Base-by-base conservation (phyloP, 441 rosid genomes). In the Gossypium schwendimanii region DNA sequence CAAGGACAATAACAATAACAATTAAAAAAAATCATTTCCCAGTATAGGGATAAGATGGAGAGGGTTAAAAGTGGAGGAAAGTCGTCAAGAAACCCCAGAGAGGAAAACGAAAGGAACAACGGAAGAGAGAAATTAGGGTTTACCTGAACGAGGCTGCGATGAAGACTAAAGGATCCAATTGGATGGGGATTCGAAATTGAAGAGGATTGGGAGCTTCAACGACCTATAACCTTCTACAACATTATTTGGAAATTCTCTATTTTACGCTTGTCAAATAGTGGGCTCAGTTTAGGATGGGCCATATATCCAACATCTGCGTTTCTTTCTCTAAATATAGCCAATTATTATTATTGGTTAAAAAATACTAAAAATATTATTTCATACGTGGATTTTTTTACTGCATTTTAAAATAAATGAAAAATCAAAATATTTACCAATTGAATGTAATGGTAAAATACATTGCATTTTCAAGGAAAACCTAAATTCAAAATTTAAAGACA, bases 101-200 rank as follows among this genome's bases (percentile, higher is more conserved):
- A 26, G 11, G 14, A 3, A 61, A 21, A 6, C 26, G 36, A 23
- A 49, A 20, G 21, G 18, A 23, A 44, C 0, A 15, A 20, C 1
- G 18, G 3, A 58, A 55, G 12, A 4, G 44, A 3, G 58, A 58
- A 44, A 20, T 63, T 75, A 69, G 81, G 76, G 79, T 36, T 82
- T 61, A 82, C 83, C 83, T 64, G 72, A 67, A 67, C 20, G 31
- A 62, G 66, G 49, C 63, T 3, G 50, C 28, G 15, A 31, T 49
- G 66, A 26, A 20, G 49, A 54, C 17, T 55, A 10, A 20, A 17
- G 33, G 39, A 33, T 31, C 62, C 6, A 33, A 44, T 12, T 41
- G 69, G n/a, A 33, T 6, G 39, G 39, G 39, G 8, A 33, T 33
- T 6, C 8, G 7, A 6, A 33, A 39, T 63, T 39, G n/a, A 63